phyloP scores from a whole-genome alignment of 192 early-diverging fungal species.

The Neocallimastix lanati region DNA sequence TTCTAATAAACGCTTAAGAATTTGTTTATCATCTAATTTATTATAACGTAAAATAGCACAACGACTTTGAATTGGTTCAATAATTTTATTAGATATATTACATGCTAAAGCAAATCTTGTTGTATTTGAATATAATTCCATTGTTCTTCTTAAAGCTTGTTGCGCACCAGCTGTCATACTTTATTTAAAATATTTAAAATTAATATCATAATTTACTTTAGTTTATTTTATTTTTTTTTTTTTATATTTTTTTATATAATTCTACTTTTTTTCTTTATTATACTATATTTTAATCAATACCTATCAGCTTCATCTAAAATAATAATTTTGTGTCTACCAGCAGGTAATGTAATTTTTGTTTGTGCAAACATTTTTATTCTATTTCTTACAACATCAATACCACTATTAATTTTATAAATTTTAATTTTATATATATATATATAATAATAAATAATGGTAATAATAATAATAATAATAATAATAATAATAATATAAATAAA shows the following conservation, averaged over 20 bases:
- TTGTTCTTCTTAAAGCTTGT: conserved; percentile 89
- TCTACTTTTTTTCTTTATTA: too few species aligned
- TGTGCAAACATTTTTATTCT: conserved; percentile 97
- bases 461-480: neutral
- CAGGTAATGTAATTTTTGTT: conserved; percentile 85
- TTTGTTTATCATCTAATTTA: conserved; percentile 56
- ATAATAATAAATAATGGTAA: too few species aligned
- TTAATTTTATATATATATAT: too few species aligned
- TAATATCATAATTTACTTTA: too few species aligned
- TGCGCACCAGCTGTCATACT: conserved; percentile 95
- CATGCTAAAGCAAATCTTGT: conserved; percentile 94
- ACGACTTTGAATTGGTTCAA: conserved; percentile 92
- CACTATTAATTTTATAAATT: conserved; percentile 30
- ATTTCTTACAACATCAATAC: conserved; percentile 90
- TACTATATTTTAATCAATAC: too few species aligned
- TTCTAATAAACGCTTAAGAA: conserved; percentile 60
- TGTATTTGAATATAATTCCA: conserved; percentile 92
- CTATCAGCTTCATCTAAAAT: conserved; percentile 97
- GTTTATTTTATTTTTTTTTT: neutral
- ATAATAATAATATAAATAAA: neutral
- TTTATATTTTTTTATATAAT: neutral
- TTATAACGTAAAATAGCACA: conserved; percentile 81
- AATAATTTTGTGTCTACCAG: conserved; percentile 68
- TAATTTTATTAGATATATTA: conserved; percentile 90
- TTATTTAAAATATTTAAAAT: too few species aligned